Percentiles rank a stretch among this genome's conserved stretches.
These are phyloP conservation scores for Xylaria acuta DNA, from an alignment of 495 filamentous ascomycete species.

Conservation along the genomic window DNA sequence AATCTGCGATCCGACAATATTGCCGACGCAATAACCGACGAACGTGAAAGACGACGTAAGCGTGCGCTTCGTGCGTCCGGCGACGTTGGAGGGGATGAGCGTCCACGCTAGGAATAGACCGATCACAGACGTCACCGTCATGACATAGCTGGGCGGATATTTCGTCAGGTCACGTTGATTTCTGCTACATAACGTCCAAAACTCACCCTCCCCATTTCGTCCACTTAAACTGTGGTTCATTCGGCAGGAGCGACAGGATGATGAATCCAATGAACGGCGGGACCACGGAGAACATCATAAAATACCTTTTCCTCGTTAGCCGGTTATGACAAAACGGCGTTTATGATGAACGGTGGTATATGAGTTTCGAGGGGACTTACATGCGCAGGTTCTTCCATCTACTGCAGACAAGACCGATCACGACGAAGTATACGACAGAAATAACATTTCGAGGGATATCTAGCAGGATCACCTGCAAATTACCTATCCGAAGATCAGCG, in stretches of 20 bases:
- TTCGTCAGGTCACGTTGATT: neutral
- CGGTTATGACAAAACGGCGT: neutral
- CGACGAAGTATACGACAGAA: slow-evolving; percentile 39
- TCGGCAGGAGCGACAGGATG: slow-evolving; percentile 38
- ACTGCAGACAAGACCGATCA: slow-evolving; percentile 38
- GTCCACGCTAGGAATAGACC: slow-evolving; percentile 41
- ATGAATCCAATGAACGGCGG: slow-evolving; percentile 40
- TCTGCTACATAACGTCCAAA: neutral
- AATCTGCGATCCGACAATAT: slow-evolving; percentile 66
- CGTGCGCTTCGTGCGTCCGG: slow-evolving; percentile 44
- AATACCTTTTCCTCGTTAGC: slow-evolving; percentile 30
- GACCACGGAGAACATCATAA: slow-evolving; percentile 41
- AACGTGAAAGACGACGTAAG: slow-evolving; percentile 49
- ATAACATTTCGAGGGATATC: slow-evolving; percentile 39
- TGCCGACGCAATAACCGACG: slow-evolving; percentile 58
- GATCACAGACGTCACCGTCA: slow-evolving; percentile 36
- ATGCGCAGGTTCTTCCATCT: slow-evolving; percentile 40
- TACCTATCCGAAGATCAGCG: slow-evolving; percentile 26
- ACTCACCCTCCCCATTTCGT: slow-evolving; percentile 41
- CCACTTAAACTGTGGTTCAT: slow-evolving; percentile 43
- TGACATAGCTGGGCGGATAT: slow-evolving; percentile 33
- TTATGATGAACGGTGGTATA: neutral
- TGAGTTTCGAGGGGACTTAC: slow-evolving; percentile 28
- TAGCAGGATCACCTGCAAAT: slow-evolving; percentile 40
- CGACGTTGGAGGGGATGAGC: slow-evolving; percentile 41